phyloP scores from a whole-genome alignment of 2,329 filamentous ascomycete genomes.

The Corynespora cassiicola region DNA sequence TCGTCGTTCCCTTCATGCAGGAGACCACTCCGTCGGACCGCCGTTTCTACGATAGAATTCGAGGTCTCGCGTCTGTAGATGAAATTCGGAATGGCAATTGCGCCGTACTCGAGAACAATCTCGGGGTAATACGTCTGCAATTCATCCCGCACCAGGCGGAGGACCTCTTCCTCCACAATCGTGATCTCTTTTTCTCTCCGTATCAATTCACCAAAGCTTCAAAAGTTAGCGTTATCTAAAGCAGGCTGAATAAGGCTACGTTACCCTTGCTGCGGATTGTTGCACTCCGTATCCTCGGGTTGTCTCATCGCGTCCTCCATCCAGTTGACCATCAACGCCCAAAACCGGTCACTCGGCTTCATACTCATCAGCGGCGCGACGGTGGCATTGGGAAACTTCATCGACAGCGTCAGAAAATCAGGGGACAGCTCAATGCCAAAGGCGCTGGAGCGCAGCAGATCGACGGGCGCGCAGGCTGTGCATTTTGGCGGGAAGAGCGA shows the following conservation, averaged over 20 bases:
- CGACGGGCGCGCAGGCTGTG: conserved; percentile 4
- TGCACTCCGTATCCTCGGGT: too few species aligned
- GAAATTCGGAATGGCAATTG: conserved; percentile 4
- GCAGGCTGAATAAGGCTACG: too few species aligned
- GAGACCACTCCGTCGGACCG: neutral
- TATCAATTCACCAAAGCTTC: too few species aligned
- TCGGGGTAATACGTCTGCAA: conserved; percentile 3
- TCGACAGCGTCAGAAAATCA: conserved; percentile 3
- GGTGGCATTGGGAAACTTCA: conserved; percentile 8
- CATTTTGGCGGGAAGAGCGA: too few species aligned
- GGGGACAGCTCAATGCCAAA: conserved; percentile 10
- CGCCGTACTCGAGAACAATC: conserved; percentile 2
- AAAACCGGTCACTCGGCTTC: neutral
- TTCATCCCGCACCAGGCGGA: too few species aligned
- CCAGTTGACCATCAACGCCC: neutral
- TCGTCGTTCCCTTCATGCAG: neutral
- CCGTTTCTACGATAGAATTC: neutral
- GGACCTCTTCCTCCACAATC: too few species aligned
- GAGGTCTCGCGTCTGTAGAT: neutral
- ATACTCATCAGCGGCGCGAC: neutral
- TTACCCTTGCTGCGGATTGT: too few species aligned
- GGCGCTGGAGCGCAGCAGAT: conserved; percentile 3
- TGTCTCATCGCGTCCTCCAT: neutral
- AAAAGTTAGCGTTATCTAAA: too few species aligned
- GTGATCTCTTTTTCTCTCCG: too few species aligned